Conservation (phyloP, 2,329 filamentous ascomycete genomes). For the Colletotrichum sp. region DNA sequence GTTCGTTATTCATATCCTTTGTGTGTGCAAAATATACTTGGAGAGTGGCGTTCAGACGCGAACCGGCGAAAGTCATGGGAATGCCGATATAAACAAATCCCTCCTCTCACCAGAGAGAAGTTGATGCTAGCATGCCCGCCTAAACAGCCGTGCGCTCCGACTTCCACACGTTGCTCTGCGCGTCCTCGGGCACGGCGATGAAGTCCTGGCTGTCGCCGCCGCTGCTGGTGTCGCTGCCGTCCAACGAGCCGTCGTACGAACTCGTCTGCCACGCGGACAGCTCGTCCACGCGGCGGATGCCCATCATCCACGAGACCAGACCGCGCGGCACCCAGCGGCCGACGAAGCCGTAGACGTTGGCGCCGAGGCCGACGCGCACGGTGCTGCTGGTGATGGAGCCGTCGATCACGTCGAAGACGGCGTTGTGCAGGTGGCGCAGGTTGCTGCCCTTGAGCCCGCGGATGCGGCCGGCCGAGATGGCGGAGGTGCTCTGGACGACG, state of each 20-base stretch:
- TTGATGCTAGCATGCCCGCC: not conserved
- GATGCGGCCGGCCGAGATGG: slow-evolving; percentile 61
- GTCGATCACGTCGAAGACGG: slow-evolving; percentile 88
- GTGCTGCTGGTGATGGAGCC: slow-evolving; percentile 64
- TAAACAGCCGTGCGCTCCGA: not conserved
- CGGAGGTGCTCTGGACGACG: slow-evolving; percentile 57
- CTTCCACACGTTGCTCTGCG: slow-evolving; percentile 50
- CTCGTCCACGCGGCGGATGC: slow-evolving; percentile 68
- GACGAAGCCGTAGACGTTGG: slow-evolving; percentile 83
- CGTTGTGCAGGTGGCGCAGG: slow-evolving; percentile 80
- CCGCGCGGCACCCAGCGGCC: slow-evolving; percentile 79
- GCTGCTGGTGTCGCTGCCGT: slow-evolving; percentile 36
- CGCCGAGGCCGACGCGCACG: slow-evolving; percentile 84
- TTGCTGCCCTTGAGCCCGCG: slow-evolving; percentile 71
- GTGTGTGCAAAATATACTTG: not conserved
- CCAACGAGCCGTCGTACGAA: slow-evolving; percentile 37
- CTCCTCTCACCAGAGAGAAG: not conserved
- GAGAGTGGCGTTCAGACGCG: slow-evolving; percentile 1
- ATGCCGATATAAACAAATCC: not conserved
- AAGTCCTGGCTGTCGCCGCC: slow-evolving; percentile 51
- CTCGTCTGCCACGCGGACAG: slow-evolving; percentile 58
- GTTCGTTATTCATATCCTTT: slow-evolving; percentile 11
- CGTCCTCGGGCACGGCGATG: slow-evolving; percentile 51
- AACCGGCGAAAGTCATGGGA: not conserved
- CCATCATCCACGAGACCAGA: slow-evolving; percentile 94